Base-by-base conservation (phyloP, 495 filamentous ascomycete genomes). In the Penicillium bovifimosum region DNA sequence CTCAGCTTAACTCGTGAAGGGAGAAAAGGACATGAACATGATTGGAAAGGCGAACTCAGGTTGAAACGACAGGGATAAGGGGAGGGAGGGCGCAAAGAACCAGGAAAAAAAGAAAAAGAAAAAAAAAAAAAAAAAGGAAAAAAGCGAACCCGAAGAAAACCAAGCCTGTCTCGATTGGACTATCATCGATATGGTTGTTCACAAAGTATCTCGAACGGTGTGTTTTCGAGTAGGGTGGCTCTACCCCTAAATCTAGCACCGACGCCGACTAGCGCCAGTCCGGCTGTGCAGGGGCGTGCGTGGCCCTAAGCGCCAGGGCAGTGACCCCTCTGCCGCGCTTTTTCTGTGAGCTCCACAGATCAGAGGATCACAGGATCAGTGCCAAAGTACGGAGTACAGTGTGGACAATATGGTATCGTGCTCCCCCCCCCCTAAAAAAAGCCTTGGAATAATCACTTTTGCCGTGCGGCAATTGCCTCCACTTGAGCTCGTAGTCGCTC, bases 401-500 rank as follows among this genome's bases (percentile, higher is more conserved):
- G 39, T 34, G 20, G 18, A 47, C 8, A 42, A 36, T 17, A 44
- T 13, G 17, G n/a, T 16, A 39, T n/a, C 24, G n/a, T 10, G 36
- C n/a, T 6, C 42, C 40, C 11, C 42, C 40, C n/a, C n/a, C n/a
- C n/a, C n/a, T n/a, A n/a, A n/a, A n/a, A n/a, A 13, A 13, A 9
- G n/a, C 6, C 10, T 41, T 13, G 18, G 6, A 28, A 29, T 11
- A 9, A 7, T 41, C 27, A 50, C 17, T 26, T 20, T 26, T 33
- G 35, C 31, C 18, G 29, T 40, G 17, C 20, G 33, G 45, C 29
- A 50, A 50, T 41, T 27, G 48, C 48, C 55, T 70, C 71, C 63
- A 73, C 67, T 59, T 75, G 70, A 38, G 47, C 60, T 50, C 68
- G 68, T 47, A 75, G 60, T 52, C 62, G 65, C 62, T 75, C 70